A percentile compares a stretch with the other conserved stretches of the same genome.
These are phyloP conservation scores for Bidens hawaiensis DNA, from an alignment of 140 eudicot species.

Conservation along the genomic window DNA sequence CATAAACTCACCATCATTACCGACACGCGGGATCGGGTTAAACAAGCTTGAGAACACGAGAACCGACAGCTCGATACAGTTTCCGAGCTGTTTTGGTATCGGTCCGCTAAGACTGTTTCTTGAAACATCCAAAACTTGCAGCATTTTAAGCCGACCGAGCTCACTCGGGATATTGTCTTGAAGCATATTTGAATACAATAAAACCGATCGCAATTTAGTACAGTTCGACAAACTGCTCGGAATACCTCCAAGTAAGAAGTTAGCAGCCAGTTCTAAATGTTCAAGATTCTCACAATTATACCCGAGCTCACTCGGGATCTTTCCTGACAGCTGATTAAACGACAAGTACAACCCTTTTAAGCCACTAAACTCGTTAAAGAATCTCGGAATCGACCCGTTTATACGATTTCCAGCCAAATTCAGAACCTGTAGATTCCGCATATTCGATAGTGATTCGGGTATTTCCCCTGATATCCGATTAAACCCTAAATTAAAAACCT, in stretches of 20 bases:
- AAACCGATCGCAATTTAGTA: conserved; percentile 35
- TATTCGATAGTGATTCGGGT: conserved; percentile 45
- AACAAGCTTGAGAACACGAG: conserved; percentile 63
- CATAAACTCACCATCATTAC: neutral
- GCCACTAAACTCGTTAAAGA: conserved; percentile 37
- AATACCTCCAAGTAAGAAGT: too few relatives aligned
- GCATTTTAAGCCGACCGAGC: conserved; percentile 46
- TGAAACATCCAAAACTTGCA: too few relatives aligned
- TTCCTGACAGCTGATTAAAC: conserved; percentile 50
- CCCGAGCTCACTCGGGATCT: conserved; percentile 60
- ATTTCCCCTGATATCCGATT: conserved; percentile 59
- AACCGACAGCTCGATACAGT: conserved; percentile 43
- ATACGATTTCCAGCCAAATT: conserved; percentile 68
- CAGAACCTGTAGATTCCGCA: conserved; percentile 43
- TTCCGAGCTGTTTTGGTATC: too few relatives aligned
- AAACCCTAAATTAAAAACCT: conserved; percentile 75
- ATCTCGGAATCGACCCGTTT: conserved; percentile 62
- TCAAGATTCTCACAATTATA: conserved; percentile 54
- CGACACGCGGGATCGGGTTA: conserved; percentile 39
- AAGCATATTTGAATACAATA: too few relatives aligned
- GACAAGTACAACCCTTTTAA: conserved; percentile 69
- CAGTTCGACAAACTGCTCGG: too few relatives aligned
- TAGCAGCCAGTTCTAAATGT: conserved; percentile 56
- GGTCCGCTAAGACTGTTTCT: too few relatives aligned
- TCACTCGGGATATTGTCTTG: conserved; percentile 71